Evolutionary conservation across 2,329 filamentous ascomycete genomes (phyloP).

Genomic region (Laburnicola sp.): DNA sequence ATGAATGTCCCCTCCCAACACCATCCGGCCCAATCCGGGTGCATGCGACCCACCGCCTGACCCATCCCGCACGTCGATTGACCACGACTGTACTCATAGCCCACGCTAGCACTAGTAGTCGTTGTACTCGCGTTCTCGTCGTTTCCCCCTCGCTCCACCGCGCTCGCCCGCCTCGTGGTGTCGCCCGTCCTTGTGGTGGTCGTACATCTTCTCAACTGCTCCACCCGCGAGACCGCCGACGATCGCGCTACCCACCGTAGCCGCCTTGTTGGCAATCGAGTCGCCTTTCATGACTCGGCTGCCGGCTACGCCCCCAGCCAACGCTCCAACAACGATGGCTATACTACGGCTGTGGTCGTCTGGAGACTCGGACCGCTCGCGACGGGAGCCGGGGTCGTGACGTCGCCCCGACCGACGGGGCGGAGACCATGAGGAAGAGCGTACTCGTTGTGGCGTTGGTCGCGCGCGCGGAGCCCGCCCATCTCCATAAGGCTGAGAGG

Average conservation of each 20-base stretch:
- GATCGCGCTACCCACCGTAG: conserved; percentile 41
- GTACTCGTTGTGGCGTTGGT: conserved; percentile 23
- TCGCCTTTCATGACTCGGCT: conserved; percentile 34
- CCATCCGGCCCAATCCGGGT: background rate
- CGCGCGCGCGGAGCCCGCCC: conserved; percentile 21
- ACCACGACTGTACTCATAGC: background rate
- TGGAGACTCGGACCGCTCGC: conserved; percentile 21
- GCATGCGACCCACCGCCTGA: conserved; percentile 1
- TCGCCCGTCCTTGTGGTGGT: conserved; percentile 18
- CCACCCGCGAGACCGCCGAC: conserved; percentile 39
- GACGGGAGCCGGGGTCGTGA: conserved; percentile 18
- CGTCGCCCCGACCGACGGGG: conserved; percentile 25
- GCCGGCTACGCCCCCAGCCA: conserved; percentile 40
- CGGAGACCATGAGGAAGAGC: conserved; percentile 35
- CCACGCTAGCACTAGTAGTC: conserved; percentile 3
- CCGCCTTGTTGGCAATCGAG: conserved; percentile 21
- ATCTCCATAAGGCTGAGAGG: conserved; percentile 11
- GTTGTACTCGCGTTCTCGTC: conserved; percentile 5
- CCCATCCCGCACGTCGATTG: background rate
- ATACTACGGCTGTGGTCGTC: conserved; percentile 29
- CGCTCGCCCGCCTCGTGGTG: conserved; percentile 12
- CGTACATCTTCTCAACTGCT: conserved; percentile 32
- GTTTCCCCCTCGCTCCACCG: conserved; percentile 10
- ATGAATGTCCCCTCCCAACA: conserved; percentile 4
- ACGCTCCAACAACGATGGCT: conserved; percentile 36